Evolutionary conservation across 1,139 yeast species (phyloP).

Genomic region (Chernovozyma sophiae-reginae): DNA sequence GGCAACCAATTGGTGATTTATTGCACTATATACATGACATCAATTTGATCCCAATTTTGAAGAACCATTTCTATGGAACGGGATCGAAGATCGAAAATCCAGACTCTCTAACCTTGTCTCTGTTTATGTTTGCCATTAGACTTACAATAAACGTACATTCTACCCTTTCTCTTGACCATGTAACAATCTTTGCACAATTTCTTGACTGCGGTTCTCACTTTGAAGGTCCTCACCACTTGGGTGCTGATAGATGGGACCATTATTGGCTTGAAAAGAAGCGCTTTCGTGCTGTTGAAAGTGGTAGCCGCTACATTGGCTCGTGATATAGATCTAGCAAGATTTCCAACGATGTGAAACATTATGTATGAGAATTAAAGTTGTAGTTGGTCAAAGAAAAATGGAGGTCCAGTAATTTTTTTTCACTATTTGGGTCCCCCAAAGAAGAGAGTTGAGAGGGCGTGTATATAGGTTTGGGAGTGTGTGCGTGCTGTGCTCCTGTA

Average conservation of each 20-base stretch:
- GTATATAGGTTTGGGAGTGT: no score
- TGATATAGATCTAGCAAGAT: neutral
- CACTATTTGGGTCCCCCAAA: no score
- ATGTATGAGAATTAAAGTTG: no score
- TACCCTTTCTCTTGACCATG: slow-evolving; percentile 89
- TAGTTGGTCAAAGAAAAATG: no score
- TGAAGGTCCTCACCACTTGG: slow-evolving; percentile 25
- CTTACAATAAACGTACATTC: slow-evolving; percentile 90
- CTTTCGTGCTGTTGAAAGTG: neutral
- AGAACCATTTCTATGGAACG: no score
- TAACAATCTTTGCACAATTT: slow-evolving; percentile 91
- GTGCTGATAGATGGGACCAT: neutral
- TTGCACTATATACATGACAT: no score
- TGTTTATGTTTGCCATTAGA: slow-evolving; percentile 93
- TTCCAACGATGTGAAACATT: slow-evolving; percentile 2
- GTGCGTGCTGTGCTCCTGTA: no score
- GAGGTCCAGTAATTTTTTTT: no score
- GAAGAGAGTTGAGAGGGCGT: no score
- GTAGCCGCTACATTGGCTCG: neutral
- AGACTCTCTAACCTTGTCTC: slow-evolving; percentile 87
- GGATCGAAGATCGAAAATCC: no score
- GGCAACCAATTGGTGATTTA: no score
- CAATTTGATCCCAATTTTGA: no score
- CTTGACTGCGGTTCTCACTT: slow-evolving; percentile 73
- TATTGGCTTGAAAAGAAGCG: slow-evolving; percentile 4